Conservation (phyloP, 768 basidiomycete species). For the Calocybe indica region DNA sequence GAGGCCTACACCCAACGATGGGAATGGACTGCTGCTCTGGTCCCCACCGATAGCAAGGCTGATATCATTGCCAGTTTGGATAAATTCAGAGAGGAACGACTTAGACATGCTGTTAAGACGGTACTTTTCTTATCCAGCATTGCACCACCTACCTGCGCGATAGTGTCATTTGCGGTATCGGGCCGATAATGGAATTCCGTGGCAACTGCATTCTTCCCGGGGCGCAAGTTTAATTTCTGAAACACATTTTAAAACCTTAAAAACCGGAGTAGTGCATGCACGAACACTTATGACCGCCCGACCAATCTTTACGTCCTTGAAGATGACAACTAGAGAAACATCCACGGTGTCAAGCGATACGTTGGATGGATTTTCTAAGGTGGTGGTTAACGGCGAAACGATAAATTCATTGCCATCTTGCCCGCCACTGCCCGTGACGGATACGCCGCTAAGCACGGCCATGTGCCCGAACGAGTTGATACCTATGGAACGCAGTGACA, state of each 20-base stretch:
- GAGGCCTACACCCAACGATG: slow-evolving; percentile 49
- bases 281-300: slow-evolving; percentile 53
- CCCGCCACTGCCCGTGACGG: slow-evolving; percentile 61
- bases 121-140: neutral
- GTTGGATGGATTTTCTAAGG: slow-evolving; percentile 62
- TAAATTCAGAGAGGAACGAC: slow-evolving; percentile 53
- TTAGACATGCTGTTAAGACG: slow-evolving; percentile 13
- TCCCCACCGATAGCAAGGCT: slow-evolving; percentile 58
- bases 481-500: slow-evolving; percentile 24
- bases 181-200: slow-evolving; percentile 70
- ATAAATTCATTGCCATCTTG: slow-evolving; percentile 55
- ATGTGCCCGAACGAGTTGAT: slow-evolving; percentile 54
- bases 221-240: slow-evolving; percentile 50
- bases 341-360: slow-evolving; percentile 54
- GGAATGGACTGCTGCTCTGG: slow-evolving; percentile 51
- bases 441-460: slow-evolving; percentile 48
- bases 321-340: slow-evolving; percentile 53
- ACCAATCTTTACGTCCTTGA: slow-evolving; percentile 50
- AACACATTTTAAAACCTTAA: neutral
- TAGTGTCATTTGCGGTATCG: slow-evolving; percentile 57
- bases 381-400: slow-evolving; percentile 48
- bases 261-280: neutral
- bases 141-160: slow-evolving; percentile 37
- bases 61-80: slow-evolving; percentile 43
- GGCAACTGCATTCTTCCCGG: slow-evolving; percentile 45